These are phyloP conservation scores for Fraxinus latifolia DNA, from an alignment of 305 asterid species.

Conservation along the genomic window DNA sequence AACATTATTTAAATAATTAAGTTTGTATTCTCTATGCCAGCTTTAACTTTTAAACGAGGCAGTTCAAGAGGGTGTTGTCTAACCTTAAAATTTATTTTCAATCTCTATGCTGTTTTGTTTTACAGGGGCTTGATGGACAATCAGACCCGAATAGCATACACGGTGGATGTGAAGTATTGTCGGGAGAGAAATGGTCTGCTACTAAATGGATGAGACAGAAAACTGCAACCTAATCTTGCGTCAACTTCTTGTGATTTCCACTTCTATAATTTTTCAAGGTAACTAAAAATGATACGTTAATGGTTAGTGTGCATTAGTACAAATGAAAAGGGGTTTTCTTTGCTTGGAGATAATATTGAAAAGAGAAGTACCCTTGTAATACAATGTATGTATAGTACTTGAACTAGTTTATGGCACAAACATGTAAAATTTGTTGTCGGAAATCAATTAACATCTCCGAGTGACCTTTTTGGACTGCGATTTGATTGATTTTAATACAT, in stretches of 20 bases:
- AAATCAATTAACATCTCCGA: neutral
- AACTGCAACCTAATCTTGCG: constrained; percentile 20
- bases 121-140: constrained; percentile 77
- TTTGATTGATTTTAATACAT: neutral
- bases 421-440: neutral
- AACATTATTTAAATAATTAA: neutral
- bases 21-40: neutral
- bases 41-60: neutral
- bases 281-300: neutral
- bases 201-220: constrained; percentile 92
- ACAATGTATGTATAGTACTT: neutral
- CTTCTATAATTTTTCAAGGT: neutral
- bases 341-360: neutral
- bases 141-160: constrained; percentile 70
- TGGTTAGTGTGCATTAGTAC: neutral
- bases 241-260: neutral
- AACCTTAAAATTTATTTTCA: neutral
- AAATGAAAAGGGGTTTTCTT: neutral
- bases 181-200: constrained; percentile 93
- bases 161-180: constrained; percentile 73
- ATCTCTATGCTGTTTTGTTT: neutral
- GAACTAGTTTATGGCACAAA: neutral
- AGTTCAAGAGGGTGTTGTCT: neutral
- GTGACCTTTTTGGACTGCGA: neutral
- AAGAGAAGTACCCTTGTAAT: neutral